Evolutionary conservation across 225 moss, liverwort and hornwort genomes (phyloP).

Genomic region (Physcomitrellopsis africana): DNA sequence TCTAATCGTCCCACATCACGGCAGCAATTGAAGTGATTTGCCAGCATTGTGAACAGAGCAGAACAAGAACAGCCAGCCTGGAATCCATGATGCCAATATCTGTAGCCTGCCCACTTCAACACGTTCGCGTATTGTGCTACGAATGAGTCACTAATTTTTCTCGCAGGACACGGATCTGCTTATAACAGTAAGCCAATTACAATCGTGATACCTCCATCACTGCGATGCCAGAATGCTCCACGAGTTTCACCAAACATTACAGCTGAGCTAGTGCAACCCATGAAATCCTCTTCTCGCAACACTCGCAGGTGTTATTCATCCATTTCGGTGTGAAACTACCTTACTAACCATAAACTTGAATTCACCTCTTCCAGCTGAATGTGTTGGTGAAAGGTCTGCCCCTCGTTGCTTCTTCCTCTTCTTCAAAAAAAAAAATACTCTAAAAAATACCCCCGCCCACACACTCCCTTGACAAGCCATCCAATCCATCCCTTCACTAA

Average conservation of each 20-base stretch:
- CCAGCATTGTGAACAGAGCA: conserved; percentile 2
- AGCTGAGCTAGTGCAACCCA: background rate
- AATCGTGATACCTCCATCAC: no score
- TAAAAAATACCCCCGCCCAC: background rate
- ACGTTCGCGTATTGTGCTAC: background rate
- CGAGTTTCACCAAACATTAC: background rate
- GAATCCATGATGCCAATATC: no score
- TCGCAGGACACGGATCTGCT: no score
- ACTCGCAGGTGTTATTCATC: background rate
- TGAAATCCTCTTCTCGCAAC: background rate
- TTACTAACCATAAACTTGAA: background rate
- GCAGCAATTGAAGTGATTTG: background rate
- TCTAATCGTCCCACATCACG: conserved; percentile 25
- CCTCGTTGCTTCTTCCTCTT: background rate
- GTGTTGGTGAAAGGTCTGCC: background rate
- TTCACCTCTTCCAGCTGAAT: background rate
- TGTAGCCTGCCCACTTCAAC: background rate
- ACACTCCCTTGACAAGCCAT: background rate
- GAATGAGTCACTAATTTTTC: background rate
- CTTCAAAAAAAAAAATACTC: background rate
- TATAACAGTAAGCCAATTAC: no score
- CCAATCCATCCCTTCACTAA: no score
- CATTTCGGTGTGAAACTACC: background rate
- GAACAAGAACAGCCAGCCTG: conserved; percentile 15
- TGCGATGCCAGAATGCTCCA: no score